Evolutionary conservation across 352 stramenopile species (phyloP).

Genomic region (Phytophthora capsici): DNA sequence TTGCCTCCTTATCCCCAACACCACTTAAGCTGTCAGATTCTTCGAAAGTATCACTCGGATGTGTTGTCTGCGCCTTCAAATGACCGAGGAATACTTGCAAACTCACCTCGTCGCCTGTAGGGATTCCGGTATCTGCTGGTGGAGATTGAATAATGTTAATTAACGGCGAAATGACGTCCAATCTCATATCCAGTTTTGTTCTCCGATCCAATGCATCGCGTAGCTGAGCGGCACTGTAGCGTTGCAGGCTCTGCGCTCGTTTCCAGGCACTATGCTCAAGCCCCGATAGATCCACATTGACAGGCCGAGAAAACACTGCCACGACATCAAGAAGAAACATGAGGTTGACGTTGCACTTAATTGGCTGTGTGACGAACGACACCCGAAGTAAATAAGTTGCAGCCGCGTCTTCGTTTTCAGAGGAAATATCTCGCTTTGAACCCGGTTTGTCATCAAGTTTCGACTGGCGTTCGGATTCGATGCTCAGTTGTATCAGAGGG

Average conservation of each 20-base stretch:
- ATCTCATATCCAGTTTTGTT: slow-evolving; percentile 73
- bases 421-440: slow-evolving; percentile 18
- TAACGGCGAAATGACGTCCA: slow-evolving; percentile 84
- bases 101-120: slow-evolving; percentile 43
- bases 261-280: slow-evolving; percentile 77
- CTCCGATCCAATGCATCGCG: slow-evolving; percentile 69
- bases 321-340: slow-evolving; percentile 74
- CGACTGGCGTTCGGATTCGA: slow-evolving; percentile 53
- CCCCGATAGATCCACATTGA: slow-evolving; percentile 78
- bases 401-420: slow-evolving; percentile 23
- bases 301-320: slow-evolving; percentile 73
- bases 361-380: slow-evolving; percentile 78
- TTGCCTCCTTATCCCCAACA: slow-evolving; percentile 8
- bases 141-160: slow-evolving; percentile 76
- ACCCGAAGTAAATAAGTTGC: slow-evolving; percentile 52
- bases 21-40: slow-evolving; percentile 15
- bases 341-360: slow-evolving; percentile 82
- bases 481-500: slow-evolving; percentile 69
- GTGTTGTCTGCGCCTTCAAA: slow-evolving; percentile 69
- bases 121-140: slow-evolving; percentile 15
- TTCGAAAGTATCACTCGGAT: slow-evolving; percentile 28
- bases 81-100: slow-evolving; percentile 82
- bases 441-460: slow-evolving; percentile 20
- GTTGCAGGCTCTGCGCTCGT: slow-evolving; percentile 74
- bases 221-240: slow-evolving; percentile 80